Percentiles rank a stretch among this genome's conserved stretches.
These are phyloP conservation scores for Penicillium fimorum DNA, from an alignment of 495 filamentous ascomycete species.

Conservation along the genomic window DNA sequence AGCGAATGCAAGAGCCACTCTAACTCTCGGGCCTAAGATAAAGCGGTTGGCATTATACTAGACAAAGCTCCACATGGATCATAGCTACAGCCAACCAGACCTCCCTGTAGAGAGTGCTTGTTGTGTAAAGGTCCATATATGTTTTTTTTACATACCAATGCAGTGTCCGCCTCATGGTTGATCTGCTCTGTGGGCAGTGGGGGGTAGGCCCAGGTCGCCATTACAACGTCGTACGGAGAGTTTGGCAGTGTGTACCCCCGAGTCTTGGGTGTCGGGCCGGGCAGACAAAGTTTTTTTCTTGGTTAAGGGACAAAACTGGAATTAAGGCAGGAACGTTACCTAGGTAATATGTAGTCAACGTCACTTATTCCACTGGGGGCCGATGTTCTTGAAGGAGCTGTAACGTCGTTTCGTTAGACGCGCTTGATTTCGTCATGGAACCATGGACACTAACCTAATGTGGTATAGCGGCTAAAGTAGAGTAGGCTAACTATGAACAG, in stretches of 20 bases:
- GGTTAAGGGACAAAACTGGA: constrained; percentile 7
- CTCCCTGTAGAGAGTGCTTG: neutral
- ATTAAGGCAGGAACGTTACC: constrained; percentile 1
- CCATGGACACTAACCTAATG: constrained; percentile 19
- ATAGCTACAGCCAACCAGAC: constrained; percentile 25
- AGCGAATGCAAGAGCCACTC: constrained; percentile 82
- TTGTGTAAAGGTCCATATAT: constrained; percentile 3
- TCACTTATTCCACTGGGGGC: constrained; percentile 15
- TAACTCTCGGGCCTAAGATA: constrained; percentile 67
- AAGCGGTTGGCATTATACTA: constrained; percentile 16
- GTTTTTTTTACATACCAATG: constrained; percentile 54
- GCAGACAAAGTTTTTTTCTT: constrained; percentile 1
- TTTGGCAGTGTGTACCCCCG: neutral
- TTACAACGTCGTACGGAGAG: constrained; percentile 31
- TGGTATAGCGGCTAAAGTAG: constrained; percentile 20
- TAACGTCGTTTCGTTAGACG: constrained; percentile 22
- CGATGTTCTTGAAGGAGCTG: constrained; percentile 15
- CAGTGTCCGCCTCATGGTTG: constrained; percentile 63
- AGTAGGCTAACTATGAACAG: constrained; percentile 25
- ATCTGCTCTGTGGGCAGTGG: constrained; percentile 63
- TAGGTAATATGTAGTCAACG: constrained; percentile 18
- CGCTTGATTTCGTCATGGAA: constrained; percentile 37
- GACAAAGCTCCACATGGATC: constrained; percentile 23
- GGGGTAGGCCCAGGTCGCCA: constrained; percentile 79
- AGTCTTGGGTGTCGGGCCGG: constrained; percentile 1